Evolutionary conservation across 176 grass and related monocot genomes (phyloP).

Genomic region (Cenchrus americanus): DNA sequence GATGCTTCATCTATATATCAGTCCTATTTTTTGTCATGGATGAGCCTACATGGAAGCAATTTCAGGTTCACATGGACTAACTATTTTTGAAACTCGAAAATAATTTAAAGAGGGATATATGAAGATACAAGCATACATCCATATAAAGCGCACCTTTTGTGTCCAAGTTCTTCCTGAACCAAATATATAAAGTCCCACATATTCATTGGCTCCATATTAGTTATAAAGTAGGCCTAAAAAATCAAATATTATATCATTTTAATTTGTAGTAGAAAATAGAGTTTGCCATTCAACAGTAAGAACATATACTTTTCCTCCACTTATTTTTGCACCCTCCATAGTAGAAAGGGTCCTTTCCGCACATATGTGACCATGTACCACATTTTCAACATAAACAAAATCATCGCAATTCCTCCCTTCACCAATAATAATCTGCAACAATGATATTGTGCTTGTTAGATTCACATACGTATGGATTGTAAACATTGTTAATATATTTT

Average conservation of each 20-base stretch:
- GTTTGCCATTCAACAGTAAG: background rate
- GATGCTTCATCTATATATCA: no score
- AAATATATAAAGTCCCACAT: constrained; percentile 72
- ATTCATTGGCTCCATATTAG: constrained; percentile 77
- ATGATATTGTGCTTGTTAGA: background rate
- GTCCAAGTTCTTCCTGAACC: constrained; percentile 66
- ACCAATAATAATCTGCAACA: constrained; percentile 64
- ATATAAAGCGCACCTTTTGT: constrained; percentile 47
- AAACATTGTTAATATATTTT: no score
- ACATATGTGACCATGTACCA: constrained; percentile 79
- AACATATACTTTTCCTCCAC: constrained; percentile 64
- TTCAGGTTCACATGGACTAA: background rate
- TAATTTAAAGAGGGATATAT: background rate
- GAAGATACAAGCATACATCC: background rate
- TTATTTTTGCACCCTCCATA: constrained; percentile 47
- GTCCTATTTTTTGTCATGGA: no score
- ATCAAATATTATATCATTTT: background rate
- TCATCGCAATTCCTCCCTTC: constrained; percentile 76
- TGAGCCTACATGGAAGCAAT: no score
- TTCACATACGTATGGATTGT: background rate
- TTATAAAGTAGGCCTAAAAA: constrained; percentile 77
- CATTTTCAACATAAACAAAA: constrained; percentile 90
- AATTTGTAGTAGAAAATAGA: background rate
- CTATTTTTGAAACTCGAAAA: background rate
- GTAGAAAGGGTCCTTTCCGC: constrained; percentile 64